Evolutionary conservation across 1,284 basidiomycete genomes (phyloP).

Genomic region (Cutaneotrichosporon cyanovorans): DNA sequence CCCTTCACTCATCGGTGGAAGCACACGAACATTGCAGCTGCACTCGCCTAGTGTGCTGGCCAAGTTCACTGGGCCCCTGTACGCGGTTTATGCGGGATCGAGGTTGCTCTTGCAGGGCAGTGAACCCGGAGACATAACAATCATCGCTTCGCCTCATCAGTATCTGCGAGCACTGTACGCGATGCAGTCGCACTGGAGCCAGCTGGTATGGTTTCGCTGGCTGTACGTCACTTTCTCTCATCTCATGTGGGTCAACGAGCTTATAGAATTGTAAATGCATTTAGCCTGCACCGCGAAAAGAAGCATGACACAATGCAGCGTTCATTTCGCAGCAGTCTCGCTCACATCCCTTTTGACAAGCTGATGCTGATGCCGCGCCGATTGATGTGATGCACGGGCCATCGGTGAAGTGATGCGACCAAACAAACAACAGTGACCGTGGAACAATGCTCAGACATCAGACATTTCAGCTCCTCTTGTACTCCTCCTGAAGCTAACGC

Average conservation of each 20-base stretch:
- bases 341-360: too few species aligned
- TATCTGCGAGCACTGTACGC: conserved; percentile 59
- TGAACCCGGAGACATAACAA: neutral
- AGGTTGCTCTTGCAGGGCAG: neutral
- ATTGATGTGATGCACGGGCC: too few species aligned
- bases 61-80: conserved; percentile 47
- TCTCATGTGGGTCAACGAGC: conserved; percentile 89
- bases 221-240: conserved; percentile 73
- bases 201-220: conserved; percentile 85
- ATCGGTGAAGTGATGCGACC: too few species aligned
- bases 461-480: too few species aligned
- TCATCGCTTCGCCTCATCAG: conserved; percentile 53
- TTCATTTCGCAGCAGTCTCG: too few species aligned
- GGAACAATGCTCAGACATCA: too few species aligned
- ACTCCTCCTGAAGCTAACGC: too few species aligned
- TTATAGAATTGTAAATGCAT: too few species aligned
- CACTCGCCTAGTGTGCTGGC: conserved; percentile 53
- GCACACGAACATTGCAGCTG: conserved; percentile 52
- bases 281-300: too few species aligned
- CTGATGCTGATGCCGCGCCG: too few species aligned
- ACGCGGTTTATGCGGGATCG: conserved; percentile 5
- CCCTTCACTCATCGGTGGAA: conserved; percentile 21
- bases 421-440: too few species aligned
- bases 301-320: too few species aligned
- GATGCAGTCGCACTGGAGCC: conserved; percentile 66